Evolutionary conservation across 2,329 filamentous ascomycete genomes (phyloP), one percentile per base, ranked within the genome.

Genomic region (Cytospora chrysosperma): DNA sequence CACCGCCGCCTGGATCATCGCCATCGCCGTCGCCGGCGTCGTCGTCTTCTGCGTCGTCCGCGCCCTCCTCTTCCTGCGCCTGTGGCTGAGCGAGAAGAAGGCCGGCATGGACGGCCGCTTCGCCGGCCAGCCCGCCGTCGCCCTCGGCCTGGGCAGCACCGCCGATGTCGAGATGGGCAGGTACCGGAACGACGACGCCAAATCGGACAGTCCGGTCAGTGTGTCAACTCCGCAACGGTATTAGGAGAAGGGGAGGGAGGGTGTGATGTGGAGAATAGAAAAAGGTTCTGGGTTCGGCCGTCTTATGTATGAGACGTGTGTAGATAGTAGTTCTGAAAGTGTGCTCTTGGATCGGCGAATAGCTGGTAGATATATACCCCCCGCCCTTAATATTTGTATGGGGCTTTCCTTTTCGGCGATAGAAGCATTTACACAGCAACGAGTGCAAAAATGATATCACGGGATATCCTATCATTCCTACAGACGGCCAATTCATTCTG

Each of bases 1-100:
- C 8, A 86, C 93, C 4, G 84, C 86, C 1, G 89, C 78, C 2
- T 91, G 90, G 71, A 83, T 86, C 56, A 75, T 91, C 56, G 83
- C 82, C 9, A 86, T 89, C 55, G 76, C 82, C 3, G 78, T 78
- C 0, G 85, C 76, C 8, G 80, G 81, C 21, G 67, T 83, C 40
- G 68, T 87, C 26, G 74, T 87, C 43, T 89, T 86, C 69, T 70
- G 75, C 30, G 50, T 87, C 21, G 80, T 80, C 15, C 82, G 79
- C 78, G 75, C 74, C 1, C 37, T 84, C 17, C 78, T 88, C 24
- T 80, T 78, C 77, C 57, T 83, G 65, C 77, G 86, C 24, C 70
- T 75, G 52, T 82, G 79, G 74, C 56, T 83, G 24, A 82, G 81
- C 1, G 81, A 84, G 75, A 75, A 66, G 10, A 81, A 78, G 73